Evolutionary conservation across 2,329 filamentous ascomycete species (phyloP).

Genomic region (Magnaporthiopsis rhizophila): DNA sequence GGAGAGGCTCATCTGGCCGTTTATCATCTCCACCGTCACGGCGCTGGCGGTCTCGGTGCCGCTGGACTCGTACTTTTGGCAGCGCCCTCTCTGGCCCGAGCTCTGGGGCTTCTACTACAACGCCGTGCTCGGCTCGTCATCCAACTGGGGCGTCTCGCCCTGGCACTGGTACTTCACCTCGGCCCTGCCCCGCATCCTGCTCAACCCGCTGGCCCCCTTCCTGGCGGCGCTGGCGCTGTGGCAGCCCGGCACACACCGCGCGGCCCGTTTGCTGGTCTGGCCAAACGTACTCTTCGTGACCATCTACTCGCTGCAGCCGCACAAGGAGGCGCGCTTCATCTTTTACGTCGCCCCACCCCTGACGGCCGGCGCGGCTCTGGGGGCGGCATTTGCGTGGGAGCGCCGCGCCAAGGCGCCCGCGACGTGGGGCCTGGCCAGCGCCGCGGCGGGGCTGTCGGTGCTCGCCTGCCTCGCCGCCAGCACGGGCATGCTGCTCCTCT

Average conservation of each 20-base stretch:
- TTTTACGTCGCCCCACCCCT: conserved; percentile 78
- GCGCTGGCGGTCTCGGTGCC: conserved; percentile 64
- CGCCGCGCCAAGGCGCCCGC: conserved; percentile 52
- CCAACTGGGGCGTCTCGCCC: conserved; percentile 79
- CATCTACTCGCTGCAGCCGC: conserved; percentile 80
- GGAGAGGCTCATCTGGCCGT: conserved; percentile 55
- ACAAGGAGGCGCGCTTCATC: conserved; percentile 95
- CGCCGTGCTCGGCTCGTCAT: conserved; percentile 72
- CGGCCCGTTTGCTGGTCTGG: conserved; percentile 43
- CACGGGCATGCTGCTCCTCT: conserved; percentile 63
- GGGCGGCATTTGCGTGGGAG: conserved; percentile 61
- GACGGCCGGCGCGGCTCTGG: conserved; percentile 68
- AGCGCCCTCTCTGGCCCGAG: conserved; percentile 80
- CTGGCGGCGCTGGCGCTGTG: conserved; percentile 46
- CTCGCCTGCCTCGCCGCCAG: conserved; percentile 52
- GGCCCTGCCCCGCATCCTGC: conserved; percentile 70
- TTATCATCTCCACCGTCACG: conserved; percentile 54
- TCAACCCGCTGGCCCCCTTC: conserved; percentile 64
- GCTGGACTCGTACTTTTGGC: conserved; percentile 93
- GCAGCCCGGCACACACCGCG: conserved; percentile 34
- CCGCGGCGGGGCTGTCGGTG: conserved; percentile 51
- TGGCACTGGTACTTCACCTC: conserved; percentile 82
- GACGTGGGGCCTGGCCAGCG: conserved; percentile 45
- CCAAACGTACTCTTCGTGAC: conserved; percentile 66
- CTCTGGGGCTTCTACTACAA: conserved; percentile 87